phyloP scores from a whole-genome alignment of 177 flowering plant genomes.

The Telopea speciosissima region DNA sequence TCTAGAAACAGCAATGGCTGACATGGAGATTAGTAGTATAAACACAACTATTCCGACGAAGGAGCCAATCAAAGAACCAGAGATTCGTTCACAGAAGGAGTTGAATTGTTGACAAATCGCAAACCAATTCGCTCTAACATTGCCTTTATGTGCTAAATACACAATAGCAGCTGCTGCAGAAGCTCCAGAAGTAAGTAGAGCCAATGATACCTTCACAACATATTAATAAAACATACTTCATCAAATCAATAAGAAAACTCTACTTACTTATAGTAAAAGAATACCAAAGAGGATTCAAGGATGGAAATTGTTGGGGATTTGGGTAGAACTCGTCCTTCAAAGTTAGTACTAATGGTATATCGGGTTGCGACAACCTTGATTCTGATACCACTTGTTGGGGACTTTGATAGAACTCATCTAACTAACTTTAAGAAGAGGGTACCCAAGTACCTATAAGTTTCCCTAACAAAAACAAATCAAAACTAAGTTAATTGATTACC shows the following conservation, averaged over 20 bases:
- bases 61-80: conserved; percentile 66
- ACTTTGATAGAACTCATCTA: no score
- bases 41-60: conserved; percentile 34
- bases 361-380: no score
- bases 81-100: conserved; percentile 51
- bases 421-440: no score
- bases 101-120: conserved; percentile 62
- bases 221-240: not conserved
- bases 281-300: no score
- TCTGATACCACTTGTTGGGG: no score
- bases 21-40: conserved; percentile 32
- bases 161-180: conserved; percentile 72
- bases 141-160: conserved; percentile 72
- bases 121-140: conserved; percentile 50
- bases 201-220: conserved; percentile 41
- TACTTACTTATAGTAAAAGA: no score
- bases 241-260: no score
- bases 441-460: no score
- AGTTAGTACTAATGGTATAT: no score
- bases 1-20: conserved; percentile 38
- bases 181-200: conserved; percentile 53
- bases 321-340: no score
- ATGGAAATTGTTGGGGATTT: no score
- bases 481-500: conserved; percentile 25
- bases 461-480: not conserved